Evolutionary conservation across 495 filamentous ascomycete species (phyloP).

Genomic region (Daldinia vernicosa): DNA sequence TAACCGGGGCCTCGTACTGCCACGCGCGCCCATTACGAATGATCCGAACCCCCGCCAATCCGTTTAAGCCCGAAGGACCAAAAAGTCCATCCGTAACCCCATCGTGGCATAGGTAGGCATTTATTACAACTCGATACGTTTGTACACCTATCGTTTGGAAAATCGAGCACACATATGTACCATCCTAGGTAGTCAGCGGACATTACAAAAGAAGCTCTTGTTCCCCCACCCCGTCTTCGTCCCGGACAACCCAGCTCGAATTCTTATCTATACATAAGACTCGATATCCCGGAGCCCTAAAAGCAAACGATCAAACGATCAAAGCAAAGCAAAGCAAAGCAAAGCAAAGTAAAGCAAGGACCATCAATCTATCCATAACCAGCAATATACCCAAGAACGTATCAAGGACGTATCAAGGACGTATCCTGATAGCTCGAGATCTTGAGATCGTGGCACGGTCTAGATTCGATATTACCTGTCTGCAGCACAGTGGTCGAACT

Average conservation of each 20-base stretch:
- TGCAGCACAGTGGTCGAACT: slow-evolving; percentile 15
- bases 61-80: slow-evolving; percentile 43
- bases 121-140: slow-evolving; percentile 35
- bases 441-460: slow-evolving; percentile 39
- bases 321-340: neutral
- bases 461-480: slow-evolving; percentile 25
- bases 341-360: slow-evolving; percentile 2
- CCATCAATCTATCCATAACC: neutral
- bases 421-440: slow-evolving; percentile 34
- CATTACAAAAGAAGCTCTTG: slow-evolving; percentile 46
- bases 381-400: slow-evolving; percentile 11
- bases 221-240: slow-evolving; percentile 28
- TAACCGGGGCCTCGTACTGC: slow-evolving; percentile 24
- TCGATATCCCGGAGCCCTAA: neutral
- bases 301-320: neutral
- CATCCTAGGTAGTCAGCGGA: slow-evolving; percentile 35
- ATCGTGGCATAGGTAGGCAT: slow-evolving; percentile 11
- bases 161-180: slow-evolving; percentile 30
- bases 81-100: slow-evolving; percentile 42
- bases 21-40: slow-evolving; percentile 41
- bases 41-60: slow-evolving; percentile 39
- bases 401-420: slow-evolving; percentile 19
- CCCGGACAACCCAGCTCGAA: slow-evolving; percentile 9
- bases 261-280: neutral
- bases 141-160: slow-evolving; percentile 23